These are phyloP conservation scores for Bombardia bombarda DNA, from an alignment of 495 filamentous ascomycete species.

Conservation along the genomic window DNA sequence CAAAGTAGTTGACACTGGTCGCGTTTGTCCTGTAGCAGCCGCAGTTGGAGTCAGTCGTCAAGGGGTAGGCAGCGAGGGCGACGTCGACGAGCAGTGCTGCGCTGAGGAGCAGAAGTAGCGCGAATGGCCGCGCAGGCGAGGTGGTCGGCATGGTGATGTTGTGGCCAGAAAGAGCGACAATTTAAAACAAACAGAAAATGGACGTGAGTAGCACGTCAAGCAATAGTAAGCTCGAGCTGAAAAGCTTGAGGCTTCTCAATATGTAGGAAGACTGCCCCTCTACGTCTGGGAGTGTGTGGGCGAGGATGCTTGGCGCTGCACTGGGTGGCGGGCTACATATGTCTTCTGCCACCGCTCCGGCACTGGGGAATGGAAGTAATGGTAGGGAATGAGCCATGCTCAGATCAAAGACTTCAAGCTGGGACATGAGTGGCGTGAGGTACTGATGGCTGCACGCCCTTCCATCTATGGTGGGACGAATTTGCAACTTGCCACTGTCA, in stretches of 20 bases:
- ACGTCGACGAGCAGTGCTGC: constrained; percentile 3
- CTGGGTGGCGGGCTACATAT: background rate
- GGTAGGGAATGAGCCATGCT: no score
- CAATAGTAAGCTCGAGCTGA: background rate
- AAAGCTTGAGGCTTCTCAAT: background rate
- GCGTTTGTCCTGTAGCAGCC: constrained; percentile 41
- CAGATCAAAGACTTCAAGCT: no score
- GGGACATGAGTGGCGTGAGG: no score
- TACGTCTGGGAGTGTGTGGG: no score
- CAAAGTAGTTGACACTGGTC: constrained; percentile 47
- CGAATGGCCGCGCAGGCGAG: constrained; percentile 3
- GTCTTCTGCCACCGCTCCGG: background rate
- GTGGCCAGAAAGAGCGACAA: background rate
- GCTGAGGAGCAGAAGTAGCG: constrained; percentile 12
- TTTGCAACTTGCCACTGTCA: background rate
- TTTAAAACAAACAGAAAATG: background rate
- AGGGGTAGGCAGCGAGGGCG: constrained; percentile 19
- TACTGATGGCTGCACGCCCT: no score
- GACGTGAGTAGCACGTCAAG: no score
- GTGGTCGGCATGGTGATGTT: constrained; percentile 1
- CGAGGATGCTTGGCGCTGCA: background rate
- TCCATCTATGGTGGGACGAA: no score
- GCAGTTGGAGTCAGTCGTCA: constrained; percentile 37
- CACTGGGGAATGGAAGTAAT: no score
- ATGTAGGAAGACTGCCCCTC: no score